Conservation (phyloP, 352 stramenopile species). For the Phytophthora niederhauseri region DNA sequence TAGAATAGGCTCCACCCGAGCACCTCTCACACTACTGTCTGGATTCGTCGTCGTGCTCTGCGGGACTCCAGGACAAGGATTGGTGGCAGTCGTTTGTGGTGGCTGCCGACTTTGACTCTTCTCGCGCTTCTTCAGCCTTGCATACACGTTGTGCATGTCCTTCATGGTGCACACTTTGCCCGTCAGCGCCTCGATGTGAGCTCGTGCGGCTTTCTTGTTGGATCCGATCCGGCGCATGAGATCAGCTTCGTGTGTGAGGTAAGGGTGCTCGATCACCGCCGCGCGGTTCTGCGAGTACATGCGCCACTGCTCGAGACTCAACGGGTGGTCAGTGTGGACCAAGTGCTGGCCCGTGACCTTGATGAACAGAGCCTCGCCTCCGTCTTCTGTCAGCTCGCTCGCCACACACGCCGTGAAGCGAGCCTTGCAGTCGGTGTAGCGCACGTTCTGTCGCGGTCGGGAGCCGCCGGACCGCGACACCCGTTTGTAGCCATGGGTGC, state of each 20-base stretch:
- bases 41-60: not conserved
- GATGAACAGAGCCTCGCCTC: constrained; percentile 62
- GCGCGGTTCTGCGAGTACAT: constrained; percentile 85
- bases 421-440: constrained; percentile 71
- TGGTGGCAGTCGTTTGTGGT: not conserved
- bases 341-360: constrained; percentile 67
- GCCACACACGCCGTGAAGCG: constrained; percentile 69
- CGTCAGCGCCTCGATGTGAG: constrained; percentile 70
- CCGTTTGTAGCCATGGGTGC: constrained; percentile 74
- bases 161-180: constrained; percentile 82
- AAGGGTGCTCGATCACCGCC: constrained; percentile 70
- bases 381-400: constrained; percentile 55
- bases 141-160: constrained; percentile 81
- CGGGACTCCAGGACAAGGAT: not conserved
- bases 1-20: constrained; percentile 58
- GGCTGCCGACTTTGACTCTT: constrained; percentile 20
- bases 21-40: not conserved
- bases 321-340: constrained; percentile 68
- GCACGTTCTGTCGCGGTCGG: constrained; percentile 69
- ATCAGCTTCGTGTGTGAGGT: constrained; percentile 73
- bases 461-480: constrained; percentile 65
- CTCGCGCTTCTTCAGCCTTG: constrained; percentile 66
- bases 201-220: constrained; percentile 64
- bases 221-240: constrained; percentile 72
- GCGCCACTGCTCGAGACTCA: constrained; percentile 71